Base-by-base conservation (phyloP, 148 eudicot genomes). In the Amaranthus palmeri region DNA sequence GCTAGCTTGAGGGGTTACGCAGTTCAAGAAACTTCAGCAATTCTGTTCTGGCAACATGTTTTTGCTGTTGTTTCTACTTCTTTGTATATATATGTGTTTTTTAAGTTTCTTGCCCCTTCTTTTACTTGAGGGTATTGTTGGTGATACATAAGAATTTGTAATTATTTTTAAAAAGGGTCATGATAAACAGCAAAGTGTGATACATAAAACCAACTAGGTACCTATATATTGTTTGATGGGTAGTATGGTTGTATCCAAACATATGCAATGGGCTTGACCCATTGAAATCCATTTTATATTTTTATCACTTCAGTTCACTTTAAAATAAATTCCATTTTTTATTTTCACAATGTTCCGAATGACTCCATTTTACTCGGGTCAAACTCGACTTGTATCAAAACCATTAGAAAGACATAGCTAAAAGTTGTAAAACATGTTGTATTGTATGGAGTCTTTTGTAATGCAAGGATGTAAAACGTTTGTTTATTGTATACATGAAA, bases 1-100 rank as follows among this genome's bases (percentile, higher is more conserved):
- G 98, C 98, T 43, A 93, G 97, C 61, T 82, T 93, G 61, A 89
- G 98, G 74, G 93, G 98, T 1, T 93, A 91, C 80, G 97, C 92
- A 18, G 96, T 91, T 42, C 78, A 85, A 7, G 98, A 91, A 71
- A 91, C 98, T 43, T 93, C 97, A 54, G 88, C 98, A 2, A 79
- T 93, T 45, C 76, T 93, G 6, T 93, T 93, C 75, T 89, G 98
- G 98, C 97, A 93, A 48, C 98, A 93, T 75, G 65, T 93, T 0
- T 60, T 83, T 68, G 92, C 91, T 10, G 77, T 91, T 54, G 63
- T 89, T 12, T 91, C 92, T 0, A 71, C 87, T 69, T 84, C 96
- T 6, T 41, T 88, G 12, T 93, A 87, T 68, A 81, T 77, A 13
- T 70, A 88, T 44, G 50, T 93, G 55, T 93, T 87, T 78, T 88